Conservation (phyloP, 352 stramenopile genomes). For the Saprolegnia parasitica region DNA sequence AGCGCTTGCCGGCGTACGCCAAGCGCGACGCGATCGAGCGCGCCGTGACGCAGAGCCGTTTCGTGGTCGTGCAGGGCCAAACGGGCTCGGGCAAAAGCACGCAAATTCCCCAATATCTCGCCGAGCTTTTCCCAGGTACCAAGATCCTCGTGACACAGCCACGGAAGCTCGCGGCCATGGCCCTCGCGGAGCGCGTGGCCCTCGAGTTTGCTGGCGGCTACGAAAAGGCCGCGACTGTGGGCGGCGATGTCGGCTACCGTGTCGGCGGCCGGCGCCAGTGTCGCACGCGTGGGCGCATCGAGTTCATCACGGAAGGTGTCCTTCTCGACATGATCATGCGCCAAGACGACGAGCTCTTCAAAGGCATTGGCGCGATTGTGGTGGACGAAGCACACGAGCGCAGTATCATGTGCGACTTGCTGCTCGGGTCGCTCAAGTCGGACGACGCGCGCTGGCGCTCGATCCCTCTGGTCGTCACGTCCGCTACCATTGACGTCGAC, state of each 20-base stretch:
- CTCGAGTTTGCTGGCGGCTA: conserved; percentile 31
- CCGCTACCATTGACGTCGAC: conserved; percentile 75
- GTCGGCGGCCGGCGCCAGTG: conserved; percentile 28
- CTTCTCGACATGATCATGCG: conserved; percentile 33
- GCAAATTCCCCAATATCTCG: conserved; percentile 33
- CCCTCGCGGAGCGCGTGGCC: conserved; percentile 31
- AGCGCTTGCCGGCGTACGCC: conserved; percentile 29
- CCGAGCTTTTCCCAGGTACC: conserved; percentile 30
- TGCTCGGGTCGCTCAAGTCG: conserved; percentile 35
- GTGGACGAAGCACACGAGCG: conserved; percentile 36
- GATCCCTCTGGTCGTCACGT: conserved; percentile 75
- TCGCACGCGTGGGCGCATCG: conserved; percentile 26
- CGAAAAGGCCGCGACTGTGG: conserved; percentile 22
- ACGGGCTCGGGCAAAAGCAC: conserved; percentile 35
- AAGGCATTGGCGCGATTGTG: conserved; percentile 31
- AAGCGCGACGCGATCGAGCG: conserved; percentile 13
- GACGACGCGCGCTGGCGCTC: conserved; percentile 35
- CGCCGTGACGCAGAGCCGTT: neutral
- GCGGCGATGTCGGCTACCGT: conserved; percentile 31
- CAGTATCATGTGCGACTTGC: conserved; percentile 32
- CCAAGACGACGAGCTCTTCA: conserved; percentile 25
- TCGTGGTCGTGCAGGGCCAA: conserved; percentile 32
- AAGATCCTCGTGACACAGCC: conserved; percentile 36
- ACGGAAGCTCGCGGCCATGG: conserved; percentile 31
- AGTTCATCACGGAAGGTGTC: conserved; percentile 33